Base-by-base conservation (phyloP, 2,329 filamentous ascomycete genomes). In the Arthrobotrys sinensis region DNA sequence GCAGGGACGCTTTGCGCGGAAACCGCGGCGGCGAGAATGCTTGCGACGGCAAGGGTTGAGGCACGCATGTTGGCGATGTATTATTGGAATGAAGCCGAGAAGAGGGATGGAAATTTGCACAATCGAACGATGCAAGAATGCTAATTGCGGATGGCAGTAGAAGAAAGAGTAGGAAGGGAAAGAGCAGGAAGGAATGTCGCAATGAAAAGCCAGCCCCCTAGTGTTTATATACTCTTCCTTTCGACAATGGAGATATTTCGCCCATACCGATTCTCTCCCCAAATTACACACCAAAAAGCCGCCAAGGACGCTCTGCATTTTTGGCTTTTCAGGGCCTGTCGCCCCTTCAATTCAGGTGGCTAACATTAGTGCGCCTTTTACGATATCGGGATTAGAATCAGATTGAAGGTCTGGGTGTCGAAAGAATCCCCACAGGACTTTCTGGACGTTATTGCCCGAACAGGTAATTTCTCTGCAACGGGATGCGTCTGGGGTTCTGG, bases 251-350 rank as follows among this genome's bases (percentile, higher is more conserved):
- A 46, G 24, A 71, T 40, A 40, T 64, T 57, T 45, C 50, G 32
- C 7, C 46, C 21, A 10, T n/a, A 24, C 52, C 32, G 21, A 28
- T 16, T 60, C 16, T 43, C 16, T 5, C n/a, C 21, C 36, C 55
- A 21, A 43, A 16, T 57, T 16, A 11, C 55, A 12, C 36, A 6
- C 19, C 16, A 34, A 40, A 16, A 24, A 32, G 7, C 45, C n/a
- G 69, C 69, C 69, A 73, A 73, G 69, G 11, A 8, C 50, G 66
- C 53, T 32, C 24, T 73, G 69, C 69, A 73, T 57, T 50, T 73
- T 73, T 65, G 69, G 69, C 34, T 46, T 34, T 21, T 24, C 36
- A 50, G 36, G 69, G 60, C 32, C 16, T 43, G 48, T 63, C 45
- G 60, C 57, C 38, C 57, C 68, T 72, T 72, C 57, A 64, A 64